A percentile compares a stretch with the other conserved stretches of the same genome.
These are phyloP conservation scores for Paecilomyces sp. DNA, from an alignment of 2,329 filamentous ascomycete genomes.

Conservation along the genomic window DNA sequence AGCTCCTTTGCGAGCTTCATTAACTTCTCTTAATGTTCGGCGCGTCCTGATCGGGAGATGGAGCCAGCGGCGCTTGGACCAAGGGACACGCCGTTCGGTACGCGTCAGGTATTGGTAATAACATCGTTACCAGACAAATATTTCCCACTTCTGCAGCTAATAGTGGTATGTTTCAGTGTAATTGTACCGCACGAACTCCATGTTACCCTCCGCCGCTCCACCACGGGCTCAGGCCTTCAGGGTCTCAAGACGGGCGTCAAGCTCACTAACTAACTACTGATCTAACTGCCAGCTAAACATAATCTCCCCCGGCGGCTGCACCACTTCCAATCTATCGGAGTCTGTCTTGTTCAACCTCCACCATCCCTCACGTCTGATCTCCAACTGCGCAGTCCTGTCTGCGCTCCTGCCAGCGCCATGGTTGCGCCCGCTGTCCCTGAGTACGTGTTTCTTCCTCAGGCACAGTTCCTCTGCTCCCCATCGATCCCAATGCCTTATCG, in stretches of 20 bases:
- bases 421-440: slow-evolving; percentile 69
- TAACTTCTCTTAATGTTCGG: neutral
- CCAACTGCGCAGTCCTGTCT: slow-evolving; percentile 3
- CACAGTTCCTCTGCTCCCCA: slow-evolving; percentile 7
- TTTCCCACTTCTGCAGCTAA: neutral
- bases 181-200: neutral
- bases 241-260: neutral
- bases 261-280: neutral
- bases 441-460: slow-evolving; percentile 42
- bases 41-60: neutral
- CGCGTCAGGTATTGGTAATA: neutral
- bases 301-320: neutral
- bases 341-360: neutral
- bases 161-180: neutral
- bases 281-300: neutral
- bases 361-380: slow-evolving; percentile 3
- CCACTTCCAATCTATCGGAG: neutral
- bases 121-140: neutral
- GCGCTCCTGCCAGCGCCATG: slow-evolving; percentile 45
- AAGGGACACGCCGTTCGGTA: neutral
- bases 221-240: neutral
- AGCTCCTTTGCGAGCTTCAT: neutral
- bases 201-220: neutral
- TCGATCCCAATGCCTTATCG: neutral
- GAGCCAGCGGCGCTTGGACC: neutral